These are phyloP conservation scores for Phytopythium delawarense DNA, from an alignment of 352 stramenopile genomes.

Conservation along the genomic window DNA sequence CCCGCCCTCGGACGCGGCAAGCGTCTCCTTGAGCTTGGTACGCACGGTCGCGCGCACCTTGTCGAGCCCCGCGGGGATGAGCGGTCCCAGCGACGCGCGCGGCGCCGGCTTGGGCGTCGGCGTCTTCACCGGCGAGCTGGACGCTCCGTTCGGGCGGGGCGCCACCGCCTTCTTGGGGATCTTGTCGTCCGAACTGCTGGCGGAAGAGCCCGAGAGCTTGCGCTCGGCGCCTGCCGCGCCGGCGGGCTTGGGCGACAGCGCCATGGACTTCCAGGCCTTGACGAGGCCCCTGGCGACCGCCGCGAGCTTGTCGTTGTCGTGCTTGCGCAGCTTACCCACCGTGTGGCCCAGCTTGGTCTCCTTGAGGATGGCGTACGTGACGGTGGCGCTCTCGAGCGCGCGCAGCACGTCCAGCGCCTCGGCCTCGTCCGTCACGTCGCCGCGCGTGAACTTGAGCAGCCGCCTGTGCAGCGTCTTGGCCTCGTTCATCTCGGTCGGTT, in stretches of 20 bases:
- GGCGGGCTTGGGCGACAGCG: slow-evolving; percentile 48
- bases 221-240: slow-evolving; percentile 14
- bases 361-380: slow-evolving; percentile 75
- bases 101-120: slow-evolving; percentile 18
- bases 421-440: slow-evolving; percentile 50
- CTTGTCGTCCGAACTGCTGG: slow-evolving; percentile 20
- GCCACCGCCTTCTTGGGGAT: slow-evolving; percentile 6
- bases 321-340: slow-evolving; percentile 86
- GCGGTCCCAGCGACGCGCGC: slow-evolving; percentile 19
- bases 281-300: slow-evolving; percentile 72
- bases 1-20: slow-evolving; percentile 48
- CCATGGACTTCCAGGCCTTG: slow-evolving; percentile 87
- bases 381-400: slow-evolving; percentile 42
- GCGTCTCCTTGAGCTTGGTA: slow-evolving; percentile 75
- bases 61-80: slow-evolving; percentile 69
- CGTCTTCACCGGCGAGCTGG: slow-evolving; percentile 19
- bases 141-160: background rate
- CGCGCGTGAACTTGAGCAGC: slow-evolving; percentile 67
- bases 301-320: slow-evolving; percentile 80
- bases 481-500: slow-evolving; percentile 45
- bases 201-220: slow-evolving; percentile 16
- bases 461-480: slow-evolving; percentile 60
- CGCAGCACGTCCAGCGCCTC: slow-evolving; percentile 63
- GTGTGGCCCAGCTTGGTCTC: slow-evolving; percentile 84
- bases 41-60: slow-evolving; percentile 75